Conservation (phyloP, 139 green algal genomes). For the Ettlia oleoabundans region DNA sequence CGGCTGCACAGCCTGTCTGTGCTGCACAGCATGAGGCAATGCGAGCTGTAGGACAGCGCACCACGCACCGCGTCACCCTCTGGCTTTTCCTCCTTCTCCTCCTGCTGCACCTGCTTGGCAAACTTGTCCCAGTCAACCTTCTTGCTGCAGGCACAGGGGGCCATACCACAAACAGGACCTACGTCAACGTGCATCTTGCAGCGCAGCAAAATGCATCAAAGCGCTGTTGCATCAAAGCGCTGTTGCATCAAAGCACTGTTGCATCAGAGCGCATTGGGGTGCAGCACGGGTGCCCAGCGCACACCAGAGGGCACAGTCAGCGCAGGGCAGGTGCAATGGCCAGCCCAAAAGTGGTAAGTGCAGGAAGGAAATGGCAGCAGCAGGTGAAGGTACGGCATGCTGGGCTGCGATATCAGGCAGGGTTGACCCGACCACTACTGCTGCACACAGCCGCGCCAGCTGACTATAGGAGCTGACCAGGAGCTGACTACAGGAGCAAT, state of each 20-base stretch:
- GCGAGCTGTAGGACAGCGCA: constrained; percentile 1
- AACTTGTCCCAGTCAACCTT: constrained; percentile 79
- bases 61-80: constrained; percentile 81
- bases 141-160: constrained; percentile 15
- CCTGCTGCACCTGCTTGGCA: constrained; percentile 66
- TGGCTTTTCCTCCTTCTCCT: constrained; percentile 86
- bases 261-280: no score
- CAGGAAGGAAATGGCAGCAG: neutral
- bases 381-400: neutral
- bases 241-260: no score
- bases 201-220: neutral
- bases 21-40: neutral
- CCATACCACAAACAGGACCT: neutral
- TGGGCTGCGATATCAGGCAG: no score
- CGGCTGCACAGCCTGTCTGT: no score
- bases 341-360: neutral
- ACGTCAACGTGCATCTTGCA: neutral
- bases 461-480: neutral
- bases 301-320: no score
- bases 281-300: no score
- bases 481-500: no score
- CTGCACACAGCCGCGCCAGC: neutral
- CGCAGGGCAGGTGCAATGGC: no score
- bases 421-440: no score
- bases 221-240: no score